Conservation (phyloP, 768 basidiomycete genomes). For the Lyophyllum decastes region DNA sequence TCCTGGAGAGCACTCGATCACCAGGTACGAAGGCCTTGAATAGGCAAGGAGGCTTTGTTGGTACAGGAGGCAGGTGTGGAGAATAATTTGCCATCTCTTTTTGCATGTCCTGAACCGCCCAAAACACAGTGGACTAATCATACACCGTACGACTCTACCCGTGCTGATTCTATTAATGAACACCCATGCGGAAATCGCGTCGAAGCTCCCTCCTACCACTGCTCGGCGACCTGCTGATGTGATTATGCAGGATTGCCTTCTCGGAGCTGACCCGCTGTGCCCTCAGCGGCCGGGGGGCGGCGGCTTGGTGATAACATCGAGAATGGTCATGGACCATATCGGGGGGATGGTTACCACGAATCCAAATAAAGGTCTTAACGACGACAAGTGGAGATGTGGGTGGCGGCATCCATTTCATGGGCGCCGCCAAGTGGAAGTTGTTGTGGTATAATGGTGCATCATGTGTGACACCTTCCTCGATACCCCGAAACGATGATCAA, state of each 20-base stretch:
- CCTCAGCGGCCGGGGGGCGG: slow-evolving; percentile 24
- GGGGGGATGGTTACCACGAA: slow-evolving; percentile 39
- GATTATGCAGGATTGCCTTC: slow-evolving; percentile 43
- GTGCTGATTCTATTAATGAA: slow-evolving; percentile 32
- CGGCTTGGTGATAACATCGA: slow-evolving; percentile 39
- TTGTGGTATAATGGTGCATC: slow-evolving; percentile 22
- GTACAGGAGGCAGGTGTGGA: slow-evolving; percentile 41
- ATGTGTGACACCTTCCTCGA: not conserved
- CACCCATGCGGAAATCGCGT: slow-evolving; percentile 27
- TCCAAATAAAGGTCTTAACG: slow-evolving; percentile 25
- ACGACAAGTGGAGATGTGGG: slow-evolving; percentile 43
- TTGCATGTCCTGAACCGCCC: slow-evolving; percentile 1
- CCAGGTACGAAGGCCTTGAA: slow-evolving; percentile 11
- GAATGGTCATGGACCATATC: slow-evolving; percentile 43
- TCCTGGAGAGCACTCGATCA: slow-evolving; percentile 25
- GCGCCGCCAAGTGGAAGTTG: slow-evolving; percentile 33
- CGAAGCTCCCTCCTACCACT: slow-evolving; percentile 28
- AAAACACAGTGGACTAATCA: slow-evolving; percentile 37
- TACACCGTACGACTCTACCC: slow-evolving; percentile 35
- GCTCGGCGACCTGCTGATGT: slow-evolving; percentile 36
- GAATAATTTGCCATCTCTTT: not conserved
- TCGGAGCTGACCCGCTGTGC: slow-evolving; percentile 39
- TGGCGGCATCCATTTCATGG: slow-evolving; percentile 49
- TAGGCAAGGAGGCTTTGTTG: slow-evolving; percentile 38
- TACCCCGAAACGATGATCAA: not conserved